Percentiles rank a stretch among this genome's conserved stretches.
Evolutionary conservation across 2,329 filamentous ascomycete genomes (phyloP).

Genomic region (Pseudogymnoascus destructans): DNA sequence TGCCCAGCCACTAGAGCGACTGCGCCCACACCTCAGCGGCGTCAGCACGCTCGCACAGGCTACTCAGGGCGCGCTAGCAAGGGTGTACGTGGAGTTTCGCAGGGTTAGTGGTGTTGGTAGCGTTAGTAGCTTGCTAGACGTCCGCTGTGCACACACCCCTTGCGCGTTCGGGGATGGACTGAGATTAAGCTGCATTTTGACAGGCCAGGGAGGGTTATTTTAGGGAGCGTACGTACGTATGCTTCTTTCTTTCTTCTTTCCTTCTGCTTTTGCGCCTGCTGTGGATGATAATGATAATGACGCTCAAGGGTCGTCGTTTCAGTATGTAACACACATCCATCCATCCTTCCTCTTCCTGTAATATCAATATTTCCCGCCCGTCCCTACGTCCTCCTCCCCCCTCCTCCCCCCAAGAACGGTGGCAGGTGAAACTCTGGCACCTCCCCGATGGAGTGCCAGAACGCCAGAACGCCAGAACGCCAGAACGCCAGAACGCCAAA

Average conservation of each 20-base stretch:
- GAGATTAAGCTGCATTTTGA: conserved; percentile 8
- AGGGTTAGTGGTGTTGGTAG: background rate
- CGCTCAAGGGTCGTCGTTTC: background rate
- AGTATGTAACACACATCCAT: background rate
- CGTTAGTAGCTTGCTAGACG: background rate
- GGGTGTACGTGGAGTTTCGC: conserved; percentile 3
- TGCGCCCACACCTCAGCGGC: conserved; percentile 6
- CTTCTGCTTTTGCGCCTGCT: background rate
- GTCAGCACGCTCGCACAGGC: background rate
- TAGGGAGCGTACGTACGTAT: background rate
- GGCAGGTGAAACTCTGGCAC: conserved; percentile 5
- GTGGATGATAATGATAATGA: conserved; percentile 4
- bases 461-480: too few species aligned
- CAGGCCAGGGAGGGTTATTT: background rate
- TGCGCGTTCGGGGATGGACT: background rate
- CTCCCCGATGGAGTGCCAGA: background rate
- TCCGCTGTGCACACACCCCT: background rate
- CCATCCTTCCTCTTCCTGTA: background rate
- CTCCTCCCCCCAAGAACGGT: background rate
- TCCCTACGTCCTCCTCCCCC: background rate
- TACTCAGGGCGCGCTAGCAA: background rate
- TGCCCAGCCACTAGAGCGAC: conserved; percentile 4
- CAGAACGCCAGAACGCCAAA: too few species aligned
- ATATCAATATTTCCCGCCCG: conserved; percentile 7
- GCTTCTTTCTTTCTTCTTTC: background rate